Base-by-base conservation (phyloP, 495 filamentous ascomycete species). In the Lepraria neglecta region DNA sequence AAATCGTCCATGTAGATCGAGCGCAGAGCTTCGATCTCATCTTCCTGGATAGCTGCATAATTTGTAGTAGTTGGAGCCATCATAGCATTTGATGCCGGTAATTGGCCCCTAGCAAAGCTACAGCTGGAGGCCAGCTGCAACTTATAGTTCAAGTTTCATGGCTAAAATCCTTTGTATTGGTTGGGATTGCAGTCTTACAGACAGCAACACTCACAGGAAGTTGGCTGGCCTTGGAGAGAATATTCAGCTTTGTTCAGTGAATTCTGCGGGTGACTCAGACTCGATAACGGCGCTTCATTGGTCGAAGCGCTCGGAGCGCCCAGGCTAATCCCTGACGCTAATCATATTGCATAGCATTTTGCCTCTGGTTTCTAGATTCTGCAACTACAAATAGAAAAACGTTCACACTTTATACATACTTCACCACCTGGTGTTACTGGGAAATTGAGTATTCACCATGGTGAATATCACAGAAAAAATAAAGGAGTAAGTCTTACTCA, bases 401-500 rank as follows among this genome's bases (percentile, higher is more conserved):
- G 45, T 28, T 12, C 35, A 28, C 4, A 10, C 6, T 11, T 60
- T 15, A 33, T 4, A 53, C 1, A 38, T 11, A 7, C 12, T 35
- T n/a, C 2, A 24, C 27, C n/a, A 31, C 51, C 19, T 31, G 11
- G 30, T 4, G 4, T 38, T 19, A 1, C 17, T 19, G n/a, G 3
- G n/a, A 17, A 3, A 11, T 12, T 6, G 10, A 9, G 38, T 15
- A 40, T 78, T 61, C 84, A 91, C 81, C 67, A 98, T 99, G 95
- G 95, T 97, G 76, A 97, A 97, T 78, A 97, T 99, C 60, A 96
- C 94, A 57, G 95, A 99, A 51, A 97, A 96, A 82, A 99, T 99
- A 77, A 99, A 97, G 78, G 91, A 96, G 91, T 94, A 76, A 68
- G 87, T 74, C 10, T 6, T 42, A 3, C 48, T 47, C 24, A 6